Evolutionary conservation across 768 basidiomycete genomes (phyloP).

Genomic region (Pisolithus tinctorius): DNA sequence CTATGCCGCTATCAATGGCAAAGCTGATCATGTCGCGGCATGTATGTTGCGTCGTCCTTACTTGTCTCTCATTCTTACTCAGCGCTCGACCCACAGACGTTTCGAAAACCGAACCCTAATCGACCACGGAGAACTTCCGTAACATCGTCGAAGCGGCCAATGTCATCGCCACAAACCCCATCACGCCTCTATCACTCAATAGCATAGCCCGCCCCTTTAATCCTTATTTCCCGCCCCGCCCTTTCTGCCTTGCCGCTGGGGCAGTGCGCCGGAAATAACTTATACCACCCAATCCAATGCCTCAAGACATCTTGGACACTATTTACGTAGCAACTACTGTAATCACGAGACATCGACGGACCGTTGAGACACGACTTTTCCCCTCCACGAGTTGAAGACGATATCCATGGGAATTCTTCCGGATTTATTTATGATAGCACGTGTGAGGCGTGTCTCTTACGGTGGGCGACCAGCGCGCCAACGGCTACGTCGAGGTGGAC

Average conservation of each 20-base stretch:
- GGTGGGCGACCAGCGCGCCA: slow-evolving; percentile 2
- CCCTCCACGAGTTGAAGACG: slow-evolving; percentile 18
- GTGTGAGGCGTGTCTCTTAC: slow-evolving; percentile 6
- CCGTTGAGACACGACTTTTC: slow-evolving; percentile 5
- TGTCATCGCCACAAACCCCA: slow-evolving; percentile 27
- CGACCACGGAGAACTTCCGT: slow-evolving; percentile 18
- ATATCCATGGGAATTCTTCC: slow-evolving; percentile 18
- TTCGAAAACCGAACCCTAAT: slow-evolving; percentile 26
- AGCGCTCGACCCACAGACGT: slow-evolving; percentile 19
- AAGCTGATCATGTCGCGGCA: slow-evolving; percentile 50
- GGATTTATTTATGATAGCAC: slow-evolving; percentile 18
- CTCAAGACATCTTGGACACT: slow-evolving; percentile 9
- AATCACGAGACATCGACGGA: slow-evolving; percentile 20
- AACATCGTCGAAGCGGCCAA: slow-evolving; percentile 12
- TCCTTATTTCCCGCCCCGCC: slow-evolving; percentile 6
- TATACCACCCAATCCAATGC: slow-evolving; percentile 22
- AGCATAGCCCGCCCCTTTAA: slow-evolving; percentile 20
- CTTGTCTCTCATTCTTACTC: not conserved
- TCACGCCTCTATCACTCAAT: slow-evolving; percentile 28
- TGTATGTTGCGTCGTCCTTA: slow-evolving; percentile 24
- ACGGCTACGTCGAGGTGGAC: slow-evolving; percentile 14
- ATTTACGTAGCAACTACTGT: slow-evolving; percentile 13
- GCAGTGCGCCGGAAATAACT: slow-evolving; percentile 15
- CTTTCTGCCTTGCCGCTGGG: not conserved
- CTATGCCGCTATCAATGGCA: slow-evolving; percentile 42